These are phyloP conservation scores for Globisporangium abappressorium DNA, from an alignment of 352 stramenopile genomes.

Conservation along the genomic window DNA sequence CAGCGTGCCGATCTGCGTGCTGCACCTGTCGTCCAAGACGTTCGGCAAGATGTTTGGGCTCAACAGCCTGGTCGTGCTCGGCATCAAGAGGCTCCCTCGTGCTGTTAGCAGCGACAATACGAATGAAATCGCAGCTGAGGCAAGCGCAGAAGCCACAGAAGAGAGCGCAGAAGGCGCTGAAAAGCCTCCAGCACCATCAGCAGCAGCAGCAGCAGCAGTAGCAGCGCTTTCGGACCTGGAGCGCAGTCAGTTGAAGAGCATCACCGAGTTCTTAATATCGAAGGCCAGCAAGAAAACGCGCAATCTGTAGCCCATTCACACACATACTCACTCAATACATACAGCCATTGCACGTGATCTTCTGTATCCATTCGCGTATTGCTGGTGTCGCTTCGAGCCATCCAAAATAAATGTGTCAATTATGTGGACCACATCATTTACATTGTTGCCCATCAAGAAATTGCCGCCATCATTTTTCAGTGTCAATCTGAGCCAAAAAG, in stretches of 20 bases:
- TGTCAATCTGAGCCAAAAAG: background rate
- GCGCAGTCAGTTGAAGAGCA: constrained; percentile 49
- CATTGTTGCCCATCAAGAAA: constrained; percentile 20
- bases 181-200: background rate
- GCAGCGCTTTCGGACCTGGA: constrained; percentile 23
- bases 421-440: constrained; percentile 26
- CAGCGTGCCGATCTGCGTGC: constrained; percentile 61
- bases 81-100: constrained; percentile 27
- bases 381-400: constrained; percentile 11
- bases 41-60: constrained; percentile 58
- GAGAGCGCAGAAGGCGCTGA: background rate
- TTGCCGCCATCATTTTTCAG: background rate
- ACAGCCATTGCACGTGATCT: too few relatives aligned
- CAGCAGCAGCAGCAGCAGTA: background rate
- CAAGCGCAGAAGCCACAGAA: background rate
- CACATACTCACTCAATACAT: background rate
- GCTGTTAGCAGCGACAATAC: background rate
- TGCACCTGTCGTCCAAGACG: constrained; percentile 67
- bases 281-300: constrained; percentile 60
- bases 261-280: constrained; percentile 50
- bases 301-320: constrained; percentile 8
- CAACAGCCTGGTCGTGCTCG: constrained; percentile 52
- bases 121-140: background rate
- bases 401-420: background rate
- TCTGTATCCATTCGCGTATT: constrained; percentile 2